Conservation (phyloP, 2,329 filamentous ascomycete genomes). For the Onygenales sp. region DNA sequence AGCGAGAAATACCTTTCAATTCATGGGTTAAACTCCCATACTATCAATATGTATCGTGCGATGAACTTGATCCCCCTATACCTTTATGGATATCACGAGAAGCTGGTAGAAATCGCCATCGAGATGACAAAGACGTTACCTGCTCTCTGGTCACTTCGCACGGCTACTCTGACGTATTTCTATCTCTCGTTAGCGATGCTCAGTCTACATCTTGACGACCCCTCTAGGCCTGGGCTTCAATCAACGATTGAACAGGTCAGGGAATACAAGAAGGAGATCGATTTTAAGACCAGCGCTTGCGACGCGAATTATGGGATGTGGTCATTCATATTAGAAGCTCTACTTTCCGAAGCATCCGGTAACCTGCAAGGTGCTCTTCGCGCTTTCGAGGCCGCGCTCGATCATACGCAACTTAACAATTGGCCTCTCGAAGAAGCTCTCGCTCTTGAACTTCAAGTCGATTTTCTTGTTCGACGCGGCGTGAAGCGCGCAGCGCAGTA, state of each 20-base stretch:
- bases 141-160: slow-evolving; percentile 38
- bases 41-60: slow-evolving; percentile 47
- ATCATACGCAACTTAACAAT: slow-evolving; percentile 50
- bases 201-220: slow-evolving; percentile 34
- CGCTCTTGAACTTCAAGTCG: slow-evolving; percentile 51
- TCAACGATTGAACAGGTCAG: slow-evolving; percentile 40
- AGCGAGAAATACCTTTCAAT: slow-evolving; percentile 40
- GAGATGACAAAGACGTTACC: slow-evolving; percentile 32
- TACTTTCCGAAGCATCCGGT: slow-evolving; percentile 41
- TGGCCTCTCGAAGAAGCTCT: slow-evolving; percentile 52
- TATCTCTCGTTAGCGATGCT: slow-evolving; percentile 36
- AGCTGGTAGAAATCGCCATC: slow-evolving; percentile 34
- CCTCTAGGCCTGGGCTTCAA: slow-evolving; percentile 33
- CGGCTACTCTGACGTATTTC: slow-evolving; percentile 35
- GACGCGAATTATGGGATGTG: slow-evolving; percentile 53
- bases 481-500: slow-evolving; percentile 50
- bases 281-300: slow-evolving; percentile 43
- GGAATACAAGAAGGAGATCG: slow-evolving; percentile 43
- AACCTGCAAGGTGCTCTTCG: slow-evolving; percentile 38
- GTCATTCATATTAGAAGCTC: slow-evolving; percentile 46
- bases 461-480: slow-evolving; percentile 48
- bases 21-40: slow-evolving; percentile 33
- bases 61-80: slow-evolving; percentile 39
- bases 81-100: slow-evolving; percentile 36
- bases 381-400: slow-evolving; percentile 41